phyloP scores from a whole-genome alignment of 202 grass and related monocot genomes.

The Alloteropsis angusta region DNA sequence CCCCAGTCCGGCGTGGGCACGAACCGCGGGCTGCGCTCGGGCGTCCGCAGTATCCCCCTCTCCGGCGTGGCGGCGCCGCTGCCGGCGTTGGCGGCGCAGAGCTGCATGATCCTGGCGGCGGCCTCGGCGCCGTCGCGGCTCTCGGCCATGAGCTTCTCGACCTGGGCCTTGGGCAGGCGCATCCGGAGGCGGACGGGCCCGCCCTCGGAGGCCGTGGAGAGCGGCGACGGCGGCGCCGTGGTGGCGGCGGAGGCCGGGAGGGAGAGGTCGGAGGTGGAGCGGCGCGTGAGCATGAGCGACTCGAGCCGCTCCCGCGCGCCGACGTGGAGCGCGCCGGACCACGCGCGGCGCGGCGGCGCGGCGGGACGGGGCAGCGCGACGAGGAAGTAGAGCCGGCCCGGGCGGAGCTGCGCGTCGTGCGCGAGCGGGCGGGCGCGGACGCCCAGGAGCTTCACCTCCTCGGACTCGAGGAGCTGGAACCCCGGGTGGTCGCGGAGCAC shows the following conservation, averaged over 20 bases:
- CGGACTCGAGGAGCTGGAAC: conserved; percentile 65
- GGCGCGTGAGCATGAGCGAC: conserved; percentile 82
- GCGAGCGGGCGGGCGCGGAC: conserved; percentile 53
- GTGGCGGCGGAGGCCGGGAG: not conserved
- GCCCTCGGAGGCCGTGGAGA: conserved; percentile 35
- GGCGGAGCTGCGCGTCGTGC: conserved; percentile 43
- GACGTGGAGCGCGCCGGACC: conserved; percentile 74
- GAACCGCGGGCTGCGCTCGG: conserved; percentile 38
- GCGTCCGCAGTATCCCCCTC: conserved; percentile 36
- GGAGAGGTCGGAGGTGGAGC: conserved; percentile 73
- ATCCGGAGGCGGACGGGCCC: conserved; percentile 46
- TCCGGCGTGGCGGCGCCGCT: conserved; percentile 31
- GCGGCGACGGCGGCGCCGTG: conserved; percentile 25
- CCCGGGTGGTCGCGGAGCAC: conserved; percentile 82
- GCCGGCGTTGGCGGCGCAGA: conserved; percentile 35
- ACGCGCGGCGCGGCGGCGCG: conserved; percentile 44
- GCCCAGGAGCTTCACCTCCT: conserved; percentile 70
- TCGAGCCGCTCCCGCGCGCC: conserved; percentile 81
- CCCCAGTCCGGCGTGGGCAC: conserved; percentile 51
- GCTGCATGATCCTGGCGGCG: conserved; percentile 87
- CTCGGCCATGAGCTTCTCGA: conserved; percentile 79
- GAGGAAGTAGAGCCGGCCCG: conserved; percentile 76
- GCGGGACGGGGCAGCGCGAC: conserved; percentile 49
- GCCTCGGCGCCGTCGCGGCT: conserved; percentile 62
- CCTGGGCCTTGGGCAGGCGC: conserved; percentile 78